Conservation (phyloP, 495 filamentous ascomycete species). For the Daldinia bambusicola region DNA sequence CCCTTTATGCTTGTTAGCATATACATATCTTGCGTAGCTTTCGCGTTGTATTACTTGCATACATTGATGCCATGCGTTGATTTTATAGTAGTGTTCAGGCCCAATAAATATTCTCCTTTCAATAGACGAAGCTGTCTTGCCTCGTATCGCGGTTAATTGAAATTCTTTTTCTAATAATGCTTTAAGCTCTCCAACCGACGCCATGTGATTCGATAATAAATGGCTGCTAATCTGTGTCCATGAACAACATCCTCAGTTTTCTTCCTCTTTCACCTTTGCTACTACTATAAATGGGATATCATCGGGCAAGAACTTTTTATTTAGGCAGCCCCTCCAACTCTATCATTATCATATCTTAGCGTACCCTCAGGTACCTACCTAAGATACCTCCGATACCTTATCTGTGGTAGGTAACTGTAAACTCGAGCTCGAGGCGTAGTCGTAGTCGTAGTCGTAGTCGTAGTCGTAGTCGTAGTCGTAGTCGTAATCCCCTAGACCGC, state of each 20-base stretch:
- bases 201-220: background rate
- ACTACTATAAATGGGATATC: background rate
- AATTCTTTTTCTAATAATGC: background rate
- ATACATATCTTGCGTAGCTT: background rate
- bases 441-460: no score
- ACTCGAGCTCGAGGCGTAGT: background rate
- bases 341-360: background rate
- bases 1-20: background rate
- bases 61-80: background rate
- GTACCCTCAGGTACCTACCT: no score
- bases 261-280: background rate
- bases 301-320: background rate
- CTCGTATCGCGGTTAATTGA: background rate
- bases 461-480: no score
- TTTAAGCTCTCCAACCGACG: background rate
- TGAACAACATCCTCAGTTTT: background rate
- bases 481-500: constrained; percentile 24
- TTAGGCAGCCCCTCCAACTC: background rate
- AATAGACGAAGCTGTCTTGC: background rate
- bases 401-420: background rate
- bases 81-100: background rate
- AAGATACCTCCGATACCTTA: no score
- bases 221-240: background rate
- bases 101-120: background rate
- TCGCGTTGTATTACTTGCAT: background rate